phyloP scores from a whole-genome alignment of 225 moss, liverwort and hornwort genomes.

The Bryoerythrophyllum caledonicum region DNA sequence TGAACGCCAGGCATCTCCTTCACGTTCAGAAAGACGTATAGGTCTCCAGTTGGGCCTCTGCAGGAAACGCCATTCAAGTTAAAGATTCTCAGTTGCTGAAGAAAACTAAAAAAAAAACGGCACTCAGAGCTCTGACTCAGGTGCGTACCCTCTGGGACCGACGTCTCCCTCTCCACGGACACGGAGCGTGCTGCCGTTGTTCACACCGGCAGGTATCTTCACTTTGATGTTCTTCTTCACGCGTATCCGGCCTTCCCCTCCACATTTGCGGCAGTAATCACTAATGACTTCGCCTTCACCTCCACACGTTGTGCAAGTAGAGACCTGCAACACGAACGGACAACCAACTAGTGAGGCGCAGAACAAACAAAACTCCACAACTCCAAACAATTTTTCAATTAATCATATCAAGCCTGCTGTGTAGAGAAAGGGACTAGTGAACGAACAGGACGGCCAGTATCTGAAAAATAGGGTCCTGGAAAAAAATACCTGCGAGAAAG shows the following conservation, averaged over 20 bases:
- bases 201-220: slow-evolving; percentile 97
- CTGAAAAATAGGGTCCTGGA: too few species aligned
- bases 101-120: not conserved
- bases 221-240: slow-evolving; percentile 96
- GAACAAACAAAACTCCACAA: not conserved
- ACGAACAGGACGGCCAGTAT: not conserved
- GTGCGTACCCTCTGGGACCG: slow-evolving; percentile 81
- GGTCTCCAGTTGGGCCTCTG: slow-evolving; percentile 94
- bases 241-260: slow-evolving; percentile 90
- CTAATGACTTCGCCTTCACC: slow-evolving; percentile 96
- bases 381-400: not conserved
- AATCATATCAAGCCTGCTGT: not conserved
- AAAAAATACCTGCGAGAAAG: slow-evolving; percentile 84
- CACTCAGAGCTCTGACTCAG: not conserved
- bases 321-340: slow-evolving; percentile 42
- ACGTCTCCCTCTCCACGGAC: slow-evolving; percentile 98
- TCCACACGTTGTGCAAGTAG: slow-evolving; percentile 88
- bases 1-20: slow-evolving; percentile 83
- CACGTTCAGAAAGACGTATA: slow-evolving; percentile 92
- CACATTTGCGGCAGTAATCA: slow-evolving; percentile 97
- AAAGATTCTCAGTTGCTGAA: slow-evolving; percentile 5
- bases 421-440: not conserved
- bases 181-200: slow-evolving; percentile 93
- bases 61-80: slow-evolving; percentile 14
- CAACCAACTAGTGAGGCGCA: not conserved